Evolutionary conservation across 2,329 filamentous ascomycete genomes (phyloP), one percentile per base, ranked within the genome.

Genomic region (Dothideomycetes sp.): DNA sequence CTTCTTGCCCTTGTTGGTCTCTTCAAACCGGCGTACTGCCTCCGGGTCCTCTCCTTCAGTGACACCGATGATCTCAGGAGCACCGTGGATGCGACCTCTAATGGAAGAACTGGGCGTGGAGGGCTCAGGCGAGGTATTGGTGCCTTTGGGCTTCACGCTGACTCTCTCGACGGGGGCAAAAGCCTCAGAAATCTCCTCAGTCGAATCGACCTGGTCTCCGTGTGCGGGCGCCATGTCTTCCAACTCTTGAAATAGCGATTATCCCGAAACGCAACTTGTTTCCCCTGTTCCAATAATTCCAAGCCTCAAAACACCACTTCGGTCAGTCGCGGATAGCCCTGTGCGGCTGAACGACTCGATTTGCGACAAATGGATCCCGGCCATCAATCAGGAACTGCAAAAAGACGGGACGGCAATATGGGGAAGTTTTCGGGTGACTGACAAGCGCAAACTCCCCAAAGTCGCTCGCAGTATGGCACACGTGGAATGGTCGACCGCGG

Each of bases 361-460:
- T n/a, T n/a, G n/a, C n/a, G n/a, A n/a, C n/a, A n/a, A n/a, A n/a
- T n/a, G n/a, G n/a, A n/a, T n/a, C n/a, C n/a, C n/a, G n/a, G n/a
- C n/a, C n/a, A n/a, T n/a, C n/a, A n/a, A n/a, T n/a, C n/a, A n/a
- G n/a, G n/a, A n/a, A n/a, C n/a, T n/a, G n/a, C n/a, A n/a, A n/a
- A n/a, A n/a, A n/a, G n/a, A n/a, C n/a, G n/a, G n/a, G n/a, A n/a
- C n/a, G n/a, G n/a, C n/a, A n/a, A n/a, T n/a, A 35, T 35, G n/a
- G 33, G 14, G 11, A 36, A 9, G 5, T 31, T 15, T n/a, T 39
- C 37, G 5, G 27, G 8, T 17, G 29, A 37, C 19, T 39, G n/a
- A 64, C 63, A 65, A 70, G 65, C 69, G 69, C 69, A 72, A 73
- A 68, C 69, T 66, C 65, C 64, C 51, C 7, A 60, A 73, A 73